A percentile compares a stretch with the other conserved stretches of the same genome.
phyloP scores from a whole-genome alignment of 306 rosid species.

The Vigna reflexopilosa region DNA sequence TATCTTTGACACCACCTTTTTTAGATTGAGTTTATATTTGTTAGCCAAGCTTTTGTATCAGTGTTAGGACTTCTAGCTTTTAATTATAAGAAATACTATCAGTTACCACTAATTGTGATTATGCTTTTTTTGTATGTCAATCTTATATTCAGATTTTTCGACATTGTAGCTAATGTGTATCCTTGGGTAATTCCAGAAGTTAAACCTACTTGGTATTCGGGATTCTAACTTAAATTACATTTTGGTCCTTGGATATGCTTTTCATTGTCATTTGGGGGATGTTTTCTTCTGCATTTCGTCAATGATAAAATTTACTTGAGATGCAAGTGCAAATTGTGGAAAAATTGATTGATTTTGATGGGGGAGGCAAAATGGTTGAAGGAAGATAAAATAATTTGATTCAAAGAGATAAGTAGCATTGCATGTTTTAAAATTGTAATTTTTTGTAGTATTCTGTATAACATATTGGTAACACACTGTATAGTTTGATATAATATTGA shows the following conservation, averaged over 20 bases:
- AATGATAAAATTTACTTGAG: neutral
- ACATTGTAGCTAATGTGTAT: constrained; percentile 33
- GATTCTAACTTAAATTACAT: constrained; percentile 29
- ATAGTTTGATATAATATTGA: constrained; percentile 7
- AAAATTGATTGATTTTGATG: constrained; percentile 35
- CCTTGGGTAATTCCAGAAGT: constrained; percentile 33
- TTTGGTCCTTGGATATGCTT: constrained; percentile 4
- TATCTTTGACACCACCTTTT: constrained; percentile 17
- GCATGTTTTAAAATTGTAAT: constrained; percentile 2
- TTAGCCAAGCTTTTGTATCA: constrained; percentile 22
- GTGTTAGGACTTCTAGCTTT: constrained; percentile 18
- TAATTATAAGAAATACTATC: constrained; percentile 12
- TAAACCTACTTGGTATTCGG: constrained; percentile 25
- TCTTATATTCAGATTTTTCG: constrained; percentile 18
- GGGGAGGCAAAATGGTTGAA: constrained; percentile 33
- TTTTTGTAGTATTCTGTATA: neutral
- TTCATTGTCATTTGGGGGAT: constrained; percentile 21
- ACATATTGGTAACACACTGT: constrained; percentile 23
- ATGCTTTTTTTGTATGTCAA: constrained; percentile 1
- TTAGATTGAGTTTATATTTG: constrained; percentile 17
- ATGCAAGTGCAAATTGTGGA: constrained; percentile 15
- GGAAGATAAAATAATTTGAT: constrained; percentile 26
- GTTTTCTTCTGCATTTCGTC: constrained; percentile 23
- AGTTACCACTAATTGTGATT: constrained; percentile 17
- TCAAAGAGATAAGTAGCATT: constrained; percentile 18